Base-by-base conservation (phyloP, 306 rosid species). In the Castanea sativa region DNA sequence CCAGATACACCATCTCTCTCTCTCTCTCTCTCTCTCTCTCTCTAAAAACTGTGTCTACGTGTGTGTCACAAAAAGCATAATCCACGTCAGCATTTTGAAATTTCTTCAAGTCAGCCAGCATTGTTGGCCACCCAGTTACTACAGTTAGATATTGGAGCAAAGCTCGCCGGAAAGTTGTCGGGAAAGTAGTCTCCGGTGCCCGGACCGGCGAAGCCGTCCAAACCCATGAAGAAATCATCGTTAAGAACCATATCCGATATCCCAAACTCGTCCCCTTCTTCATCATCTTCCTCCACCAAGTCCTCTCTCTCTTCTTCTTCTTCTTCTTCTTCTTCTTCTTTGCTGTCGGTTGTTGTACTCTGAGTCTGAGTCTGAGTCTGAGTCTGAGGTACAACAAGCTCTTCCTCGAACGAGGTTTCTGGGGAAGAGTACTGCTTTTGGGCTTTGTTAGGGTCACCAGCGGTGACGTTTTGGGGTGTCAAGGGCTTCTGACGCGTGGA, bases 401-500 rank as follows among this genome's bases (percentile, higher is more conserved):
- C 94, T 56, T 89, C 95, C 61, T 93, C 98, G 19, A 52, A 65
- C 49, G 95, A 86, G 15, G 86, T 84, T 11, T 74, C 81, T 16
- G 92, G 92, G 25, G 95, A 89, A 4, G 76, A 11, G 20, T 75
- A 64, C 52, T 90, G 49, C 86, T 55, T 9, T 49, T 33, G 43
- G 58, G 75, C 13, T 41, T 83, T 86, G 29, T 77, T 73, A 68
- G 83, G 6, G 61, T 90, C 90, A 4, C 6, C 85, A 3, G 43
- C 78, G 19, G 80, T 43, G 72, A 38, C 57, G 1, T 80, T 15
- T 70, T 74, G 76, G 0, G 91, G 63, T 0, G 93, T 64, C 23
- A 64, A 71, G 43, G 89, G 89, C 86, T 94, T 94, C 83, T 92
- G 95, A 7, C 99, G 89, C 4, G 97, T 91, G 76, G 99, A 94